Percentiles rank a stretch among this genome's conserved stretches.
phyloP scores from a whole-genome alignment of 257 asterid species.

The Dorcoceras hygrometricum region DNA sequence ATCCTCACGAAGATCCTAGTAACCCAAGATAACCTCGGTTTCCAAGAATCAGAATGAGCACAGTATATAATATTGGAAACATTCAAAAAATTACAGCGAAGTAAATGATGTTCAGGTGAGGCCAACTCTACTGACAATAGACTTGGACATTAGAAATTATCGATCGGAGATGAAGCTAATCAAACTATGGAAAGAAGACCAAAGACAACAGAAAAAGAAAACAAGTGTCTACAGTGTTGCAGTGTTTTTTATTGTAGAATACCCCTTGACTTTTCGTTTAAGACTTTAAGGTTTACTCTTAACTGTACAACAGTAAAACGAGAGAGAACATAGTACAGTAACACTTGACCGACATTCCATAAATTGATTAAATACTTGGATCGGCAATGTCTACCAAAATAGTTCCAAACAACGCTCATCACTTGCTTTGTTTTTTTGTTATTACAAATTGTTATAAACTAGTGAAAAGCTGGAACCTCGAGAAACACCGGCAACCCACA shows the following conservation, averaged over 20 bases:
- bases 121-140: not conserved
- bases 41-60: too few species aligned
- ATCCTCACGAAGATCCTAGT: too few species aligned
- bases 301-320: slow-evolving; percentile 20
- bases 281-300: slow-evolving; percentile 28
- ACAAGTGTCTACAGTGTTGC: slow-evolving; percentile 29
- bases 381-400: not conserved
- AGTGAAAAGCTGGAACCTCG: not conserved
- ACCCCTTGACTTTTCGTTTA: slow-evolving; percentile 27
- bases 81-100: too few species aligned
- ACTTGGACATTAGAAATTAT: too few species aligned
- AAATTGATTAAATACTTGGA: too few species aligned
- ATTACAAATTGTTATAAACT: too few species aligned
- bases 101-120: not conserved
- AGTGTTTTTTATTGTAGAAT: slow-evolving; percentile 11
- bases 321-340: slow-evolving; percentile 17
- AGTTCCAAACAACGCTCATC: too few species aligned
- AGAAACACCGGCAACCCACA: not conserved
- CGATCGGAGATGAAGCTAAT: not conserved
- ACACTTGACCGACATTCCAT: slow-evolving; percentile 18
- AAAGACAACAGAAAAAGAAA: slow-evolving; percentile 22
- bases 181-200: slow-evolving; percentile 15
- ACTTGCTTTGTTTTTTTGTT: not conserved
- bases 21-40: too few species aligned
- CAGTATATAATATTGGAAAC: not conserved